Base-by-base conservation (phyloP, 2,329 filamentous ascomycete species). In the Fusarium protoensiforme region DNA sequence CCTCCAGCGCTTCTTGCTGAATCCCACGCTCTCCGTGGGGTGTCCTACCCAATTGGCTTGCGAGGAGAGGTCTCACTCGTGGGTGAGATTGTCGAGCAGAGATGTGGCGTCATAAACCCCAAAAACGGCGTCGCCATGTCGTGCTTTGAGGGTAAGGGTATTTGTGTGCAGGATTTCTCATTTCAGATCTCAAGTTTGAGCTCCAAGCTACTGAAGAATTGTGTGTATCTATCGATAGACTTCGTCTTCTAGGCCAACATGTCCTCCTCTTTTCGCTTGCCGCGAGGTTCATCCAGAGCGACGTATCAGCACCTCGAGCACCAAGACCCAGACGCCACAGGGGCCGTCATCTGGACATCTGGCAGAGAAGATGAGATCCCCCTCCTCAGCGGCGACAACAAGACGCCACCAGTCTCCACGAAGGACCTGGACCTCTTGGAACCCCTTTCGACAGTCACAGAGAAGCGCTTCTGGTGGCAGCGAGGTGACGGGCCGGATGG, bases 381-480 rank as follows among this genome's bases (percentile, higher is more conserved):
- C 20, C 61, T 58, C 51, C n/a, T 61, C 16, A 57, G 61, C 29
- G 51, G 61, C 51, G 36, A 64, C 35, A 64, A 10, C 18, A 36
- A 58, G 18, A 46, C 38, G 22, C 61, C 51, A 16, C 36, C 36
- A 10, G 61, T 58, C 7, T 35, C 29, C 10, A 58, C 51, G 10
- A 58, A 64, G 22, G 51, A 64, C 14, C 20, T 51, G 2, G 54
- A 61, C 11, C n/a, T 53, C 1, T 24, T 58, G 7, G 36, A 58
- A 3, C 22, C 63, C 7, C n/a, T 43, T 13, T 36, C 54, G 22
- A 31, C 35, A 18, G 35, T 27, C 22, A 56, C 36, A 3, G 43
- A 65, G n/a, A 51, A 39, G 16, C 36, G 58, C 18, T 63, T 22
- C 48, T 62, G 48, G 59, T 63, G 59, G 48, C 59, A 63, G 4